Base-by-base conservation (phyloP, 371 early-diverging fungal species). In the Scutellospora calospora region DNA sequence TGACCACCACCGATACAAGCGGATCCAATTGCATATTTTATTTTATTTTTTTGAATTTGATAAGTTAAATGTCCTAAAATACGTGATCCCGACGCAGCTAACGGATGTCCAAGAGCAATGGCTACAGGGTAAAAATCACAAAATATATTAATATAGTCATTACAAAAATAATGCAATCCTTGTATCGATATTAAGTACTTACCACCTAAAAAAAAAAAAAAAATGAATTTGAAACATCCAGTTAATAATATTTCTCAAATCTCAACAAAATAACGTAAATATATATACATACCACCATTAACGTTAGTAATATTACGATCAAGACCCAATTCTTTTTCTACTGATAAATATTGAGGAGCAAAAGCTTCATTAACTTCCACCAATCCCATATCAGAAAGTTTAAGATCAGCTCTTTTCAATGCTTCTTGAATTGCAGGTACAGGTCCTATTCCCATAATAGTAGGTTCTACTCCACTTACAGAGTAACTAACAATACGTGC, bases 341-440 rank as follows among this genome's bases (percentile, higher is more conserved):
- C 96, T 22, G 97, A 95, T 79, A 98, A 85, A 82, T 92, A 95
- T 85, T 98, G 98, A 51, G 95, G 94, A 63, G 98, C 97, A 88
- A 99, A 99, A 14, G 99, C 99, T 88, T 99, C 98, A 87, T 99
- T 99, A 84, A 99, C 95, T 88, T 99, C 99, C 76, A 98, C 85
- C 52, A 95, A 84, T 81, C 93, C 94, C 92, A 99, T 97, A 83
- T 98, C 94, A 66, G 91, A 90, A 76, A 98, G 84, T 16, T 87
- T 82, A 79, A 98, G 86, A 22, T 93, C 92, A 51, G 97, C 96
- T 81, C 92, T 91, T 82, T 92, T 91, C 80, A 99, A 91, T 1
- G 96, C 98, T 4, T 91, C 93, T 57, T 90, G 85, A 81, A 98
- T 97, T 59, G 99, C 98, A 4, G 94, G 94, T 49, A 95, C 98